phyloP scores from a whole-genome alignment of 768 basidiomycete genomes.

The Dioszegia aurantiaca region DNA sequence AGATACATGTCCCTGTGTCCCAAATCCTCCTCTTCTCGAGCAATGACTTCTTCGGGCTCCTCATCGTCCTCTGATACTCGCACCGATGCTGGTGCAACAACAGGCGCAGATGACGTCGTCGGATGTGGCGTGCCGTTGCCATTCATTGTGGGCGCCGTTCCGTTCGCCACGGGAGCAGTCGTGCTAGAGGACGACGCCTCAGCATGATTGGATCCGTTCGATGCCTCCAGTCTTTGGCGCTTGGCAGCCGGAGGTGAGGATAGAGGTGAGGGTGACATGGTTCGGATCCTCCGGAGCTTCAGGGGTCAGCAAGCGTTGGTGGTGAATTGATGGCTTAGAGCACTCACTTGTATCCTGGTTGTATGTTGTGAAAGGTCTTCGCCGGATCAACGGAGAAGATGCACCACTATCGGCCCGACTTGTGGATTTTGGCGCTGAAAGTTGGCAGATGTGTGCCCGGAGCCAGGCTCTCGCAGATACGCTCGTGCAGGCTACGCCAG shows the following conservation, averaged over 20 bases:
- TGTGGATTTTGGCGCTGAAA: no score
- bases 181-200: constrained; percentile 1
- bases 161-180: constrained; percentile 51
- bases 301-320: no score
- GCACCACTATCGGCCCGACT: no score
- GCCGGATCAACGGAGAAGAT: no score
- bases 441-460: no score
- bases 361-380: no score
- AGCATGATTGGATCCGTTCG: constrained; percentile 12
- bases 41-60: constrained; percentile 41
- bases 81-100: constrained; percentile 65
- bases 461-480: no score
- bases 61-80: constrained; percentile 39
- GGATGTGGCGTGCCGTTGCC: constrained; percentile 60
- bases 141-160: constrained; percentile 56
- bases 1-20: constrained; percentile 80
- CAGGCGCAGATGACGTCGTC: constrained; percentile 66
- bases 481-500: no score
- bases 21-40: constrained; percentile 38
- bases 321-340: no score
- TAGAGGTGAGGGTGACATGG: constrained; percentile 21
- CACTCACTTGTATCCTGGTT: no score
- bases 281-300: not conserved
- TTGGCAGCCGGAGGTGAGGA: constrained; percentile 43
- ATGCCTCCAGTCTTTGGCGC: constrained; percentile 27